Evolutionary conservation across 2,329 filamentous ascomycete species (phyloP), one percentile per base, ranked within the genome.

Genomic region (Fusarium acutatum): DNA sequence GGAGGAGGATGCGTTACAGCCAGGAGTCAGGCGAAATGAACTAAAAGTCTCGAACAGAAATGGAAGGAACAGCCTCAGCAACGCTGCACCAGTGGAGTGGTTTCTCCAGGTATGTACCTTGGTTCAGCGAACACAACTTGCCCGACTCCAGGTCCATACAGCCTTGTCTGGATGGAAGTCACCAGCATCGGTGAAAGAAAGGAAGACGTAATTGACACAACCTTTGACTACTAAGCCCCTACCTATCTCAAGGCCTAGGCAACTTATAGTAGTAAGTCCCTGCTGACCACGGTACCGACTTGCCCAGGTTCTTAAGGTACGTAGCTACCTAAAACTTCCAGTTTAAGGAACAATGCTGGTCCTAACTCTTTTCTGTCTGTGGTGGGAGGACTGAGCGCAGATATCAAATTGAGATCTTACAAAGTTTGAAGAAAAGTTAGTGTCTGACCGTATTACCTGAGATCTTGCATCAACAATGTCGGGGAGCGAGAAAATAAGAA

Each of bases 21-120:
- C 60, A 64, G 65, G 62, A 65, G 54, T 53, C 72, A 76, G 56
- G 67, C 75, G 75, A 77, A 64, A 77, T 77, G 76, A 67, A 65
- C 65, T 37, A 61, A 34, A 52, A 68, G 59, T 72, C 35, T 71
- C 57, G 67, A 72, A 75, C 71, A 74, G 59, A 72, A 74, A 64
- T 72, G 71, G 71, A 74, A 74, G 54, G 61, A 50, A 71, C 41
- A 35, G 43, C 44, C 24, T 58, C 52, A 37, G 30, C 46, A 41
- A 22, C 34, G 32, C 46, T 28, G 35, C 40, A 41, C 28, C 28
- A n/a, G 24, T 44, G 30, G 37, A 47, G 35, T 26, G 22, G 28
- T 32, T 46, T 56, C 43, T 32, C 22, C 28, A 49, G 46, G 20
- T 17, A 30, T n/a, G 28, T n/a, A 30, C 46, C 34, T 35, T 20